Conservation (phyloP, 73 alveolate genomes). For the Stentor coeruleus region DNA sequence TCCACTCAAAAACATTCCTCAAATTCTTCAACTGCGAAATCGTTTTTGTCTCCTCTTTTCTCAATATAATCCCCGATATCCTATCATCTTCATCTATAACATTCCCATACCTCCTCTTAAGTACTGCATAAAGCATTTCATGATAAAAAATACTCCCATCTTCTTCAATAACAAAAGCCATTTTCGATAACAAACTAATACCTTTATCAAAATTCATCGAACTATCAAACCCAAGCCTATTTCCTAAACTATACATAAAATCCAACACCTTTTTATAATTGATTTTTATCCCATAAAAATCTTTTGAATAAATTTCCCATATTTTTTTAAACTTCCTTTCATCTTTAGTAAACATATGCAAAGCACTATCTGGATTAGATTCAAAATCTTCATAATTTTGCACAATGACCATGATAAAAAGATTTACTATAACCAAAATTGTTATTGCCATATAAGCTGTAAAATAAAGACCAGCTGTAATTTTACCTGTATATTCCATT, state of each 20-base stretch:
- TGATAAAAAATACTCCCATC: slow-evolving; percentile 36
- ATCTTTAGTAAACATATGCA: slow-evolving; percentile 45
- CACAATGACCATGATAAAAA: slow-evolving; percentile 60
- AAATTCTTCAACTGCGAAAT: no score
- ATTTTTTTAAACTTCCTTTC: slow-evolving; percentile 29
- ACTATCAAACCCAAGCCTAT: slow-evolving; percentile 30
- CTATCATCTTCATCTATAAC: no score
- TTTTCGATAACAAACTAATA: slow-evolving; percentile 18
- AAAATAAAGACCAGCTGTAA: slow-evolving; percentile 47
- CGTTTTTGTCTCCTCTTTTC: neutral
- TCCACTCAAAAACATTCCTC: no score
- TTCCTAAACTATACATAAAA: slow-evolving; percentile 25
- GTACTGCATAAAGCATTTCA: slow-evolving; percentile 38
- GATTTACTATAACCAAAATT: slow-evolving; percentile 52
- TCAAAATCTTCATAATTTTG: slow-evolving; percentile 58
- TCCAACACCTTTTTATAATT: slow-evolving; percentile 11
- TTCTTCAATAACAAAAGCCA: slow-evolving; percentile 32
- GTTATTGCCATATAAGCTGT: slow-evolving; percentile 43
- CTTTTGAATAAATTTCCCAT: slow-evolving; percentile 43
- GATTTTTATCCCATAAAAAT: slow-evolving; percentile 23
- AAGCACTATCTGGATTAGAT: slow-evolving; percentile 48
- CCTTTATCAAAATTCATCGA: slow-evolving; percentile 23
- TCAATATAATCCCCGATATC: neutral
- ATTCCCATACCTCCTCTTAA: slow-evolving; percentile 28
- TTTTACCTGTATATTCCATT: slow-evolving; percentile 30